phyloP scores from a whole-genome alignment of 2,329 filamentous ascomycete genomes.

The Bipolaris oryzae region DNA sequence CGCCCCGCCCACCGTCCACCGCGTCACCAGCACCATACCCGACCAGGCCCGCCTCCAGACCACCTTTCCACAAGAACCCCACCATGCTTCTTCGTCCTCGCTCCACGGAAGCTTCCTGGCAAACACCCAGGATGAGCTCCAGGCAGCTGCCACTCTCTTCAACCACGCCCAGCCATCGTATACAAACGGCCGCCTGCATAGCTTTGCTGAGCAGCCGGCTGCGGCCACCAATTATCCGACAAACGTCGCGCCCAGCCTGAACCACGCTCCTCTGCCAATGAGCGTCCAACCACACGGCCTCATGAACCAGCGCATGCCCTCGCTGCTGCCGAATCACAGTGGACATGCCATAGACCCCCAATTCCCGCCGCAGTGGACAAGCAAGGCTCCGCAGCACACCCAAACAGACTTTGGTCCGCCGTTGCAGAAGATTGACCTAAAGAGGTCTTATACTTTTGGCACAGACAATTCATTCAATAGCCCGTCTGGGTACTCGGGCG shows the following conservation, averaged over 20 bases:
- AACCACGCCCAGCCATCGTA: conserved; percentile 38
- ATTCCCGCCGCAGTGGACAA: conserved; percentile 37
- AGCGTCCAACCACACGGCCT: conserved; percentile 34
- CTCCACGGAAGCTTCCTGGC: conserved; percentile 24
- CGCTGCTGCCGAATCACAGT: conserved; percentile 38
- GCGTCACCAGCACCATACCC: conserved; percentile 44
- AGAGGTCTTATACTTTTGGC: conserved; percentile 44
- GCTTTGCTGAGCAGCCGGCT: conserved; percentile 25
- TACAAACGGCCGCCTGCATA: conserved; percentile 25
- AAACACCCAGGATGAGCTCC: conserved; percentile 40
- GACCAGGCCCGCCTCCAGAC: conserved; percentile 41
- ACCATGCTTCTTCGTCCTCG: conserved; percentile 18
- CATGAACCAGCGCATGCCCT: conserved; percentile 39
- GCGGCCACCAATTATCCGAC: conserved; percentile 6
- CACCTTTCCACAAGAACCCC: conserved; percentile 32
- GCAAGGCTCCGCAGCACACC: conserved; percentile 26
- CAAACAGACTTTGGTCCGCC: conserved; percentile 27
- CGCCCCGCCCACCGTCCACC: conserved; percentile 41
- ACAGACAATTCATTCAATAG: conserved; percentile 46
- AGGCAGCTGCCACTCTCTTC: conserved; percentile 43
- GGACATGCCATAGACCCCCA: conserved; percentile 38
- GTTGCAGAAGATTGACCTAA: conserved; percentile 26
- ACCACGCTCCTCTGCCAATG: conserved; percentile 21
- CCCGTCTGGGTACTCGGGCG: conserved; percentile 32
- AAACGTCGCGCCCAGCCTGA: conserved; percentile 11